These are phyloP conservation scores for Ogataea chonburiensis DNA, from an alignment of 805 yeast genomes.

Conservation along the genomic window DNA sequence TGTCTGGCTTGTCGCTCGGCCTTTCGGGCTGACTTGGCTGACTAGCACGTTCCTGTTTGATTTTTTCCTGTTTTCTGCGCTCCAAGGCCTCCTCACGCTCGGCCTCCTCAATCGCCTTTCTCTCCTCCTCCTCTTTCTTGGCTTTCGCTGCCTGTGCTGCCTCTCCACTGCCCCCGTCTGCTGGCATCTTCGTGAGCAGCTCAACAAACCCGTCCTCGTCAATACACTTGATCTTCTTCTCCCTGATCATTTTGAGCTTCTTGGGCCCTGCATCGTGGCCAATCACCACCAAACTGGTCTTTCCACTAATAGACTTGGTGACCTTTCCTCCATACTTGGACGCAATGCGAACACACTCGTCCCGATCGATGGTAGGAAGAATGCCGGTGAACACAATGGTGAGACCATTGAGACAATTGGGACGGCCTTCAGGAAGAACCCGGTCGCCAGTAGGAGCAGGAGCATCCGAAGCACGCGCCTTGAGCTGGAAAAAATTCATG, in stretches of 20 bases:
- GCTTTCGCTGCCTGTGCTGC: conserved; percentile 70
- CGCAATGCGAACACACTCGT: conserved; percentile 71
- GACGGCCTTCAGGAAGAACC: conserved; percentile 76
- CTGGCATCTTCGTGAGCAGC: conserved; percentile 77
- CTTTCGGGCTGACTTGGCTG: conserved; percentile 20
- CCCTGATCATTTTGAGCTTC: conserved; percentile 79
- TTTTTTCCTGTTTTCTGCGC: conserved; percentile 29
- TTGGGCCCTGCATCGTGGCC: conserved; percentile 98
- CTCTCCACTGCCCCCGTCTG: conserved; percentile 85
- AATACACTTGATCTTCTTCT: conserved; percentile 73
- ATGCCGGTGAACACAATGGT: conserved; percentile 93
- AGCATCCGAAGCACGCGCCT: conserved; percentile 41
- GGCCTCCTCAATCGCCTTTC: conserved; percentile 51
- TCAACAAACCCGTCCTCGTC: conserved; percentile 83
- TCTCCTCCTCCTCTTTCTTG: conserved; percentile 70
- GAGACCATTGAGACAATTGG: conserved; percentile 83
- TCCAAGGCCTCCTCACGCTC: conserved; percentile 41
- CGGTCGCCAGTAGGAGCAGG: conserved; percentile 36
- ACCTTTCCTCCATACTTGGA: conserved; percentile 89
- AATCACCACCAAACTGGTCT: conserved; percentile 83
- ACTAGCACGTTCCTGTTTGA: conserved; percentile 24
- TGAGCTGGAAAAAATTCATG: conserved; percentile 53
- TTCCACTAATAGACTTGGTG: conserved; percentile 78
- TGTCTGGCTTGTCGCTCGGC: conserved; percentile 42
- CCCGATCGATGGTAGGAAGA: conserved; percentile 75